Evolutionary conservation across 2,329 filamentous ascomycete genomes (phyloP).

Genomic region (Mycosphaerella sp.): DNA sequence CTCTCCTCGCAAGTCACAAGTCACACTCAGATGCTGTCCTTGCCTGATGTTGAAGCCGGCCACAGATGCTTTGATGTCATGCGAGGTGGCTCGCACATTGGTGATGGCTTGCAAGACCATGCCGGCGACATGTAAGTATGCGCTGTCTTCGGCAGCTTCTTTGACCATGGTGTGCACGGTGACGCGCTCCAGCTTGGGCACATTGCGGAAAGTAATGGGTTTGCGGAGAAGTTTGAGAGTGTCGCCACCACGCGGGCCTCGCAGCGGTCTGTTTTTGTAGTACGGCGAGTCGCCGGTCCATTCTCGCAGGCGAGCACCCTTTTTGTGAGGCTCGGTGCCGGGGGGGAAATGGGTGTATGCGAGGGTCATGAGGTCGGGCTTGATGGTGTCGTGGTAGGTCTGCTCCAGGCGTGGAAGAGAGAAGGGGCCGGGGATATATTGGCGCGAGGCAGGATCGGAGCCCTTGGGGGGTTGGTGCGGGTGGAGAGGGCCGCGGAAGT

Average conservation of each 20-base stretch:
- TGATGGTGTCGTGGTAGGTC: slow-evolving; percentile 81
- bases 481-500: slow-evolving; percentile 87
- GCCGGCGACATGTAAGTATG: slow-evolving; percentile 72
- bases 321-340: slow-evolving; percentile 56
- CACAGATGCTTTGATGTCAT: slow-evolving; percentile 64
- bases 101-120: slow-evolving; percentile 82
- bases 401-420: slow-evolving; percentile 79
- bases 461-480: slow-evolving; percentile 83
- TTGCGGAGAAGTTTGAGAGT: slow-evolving; percentile 62
- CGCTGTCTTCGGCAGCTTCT: slow-evolving; percentile 61
- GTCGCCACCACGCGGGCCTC: slow-evolving; percentile 75
- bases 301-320: slow-evolving; percentile 63
- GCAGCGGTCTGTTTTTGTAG: slow-evolving; percentile 80
- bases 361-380: slow-evolving; percentile 80
- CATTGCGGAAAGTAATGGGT: slow-evolving; percentile 69
- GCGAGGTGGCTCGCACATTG: slow-evolving; percentile 65
- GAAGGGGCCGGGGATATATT: slow-evolving; percentile 89
- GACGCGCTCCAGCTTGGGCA: slow-evolving; percentile 74
- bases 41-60: slow-evolving; percentile 67
- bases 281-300: slow-evolving; percentile 94
- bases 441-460: slow-evolving; percentile 79
- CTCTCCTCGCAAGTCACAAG: slow-evolving; percentile 69
- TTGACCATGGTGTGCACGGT: slow-evolving; percentile 72
- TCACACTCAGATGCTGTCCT: slow-evolving; percentile 68
- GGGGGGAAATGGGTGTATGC: slow-evolving; percentile 82